Conservation (phyloP, 2,329 filamentous ascomycete species). For the Drechslerella coelobrocha region DNA sequence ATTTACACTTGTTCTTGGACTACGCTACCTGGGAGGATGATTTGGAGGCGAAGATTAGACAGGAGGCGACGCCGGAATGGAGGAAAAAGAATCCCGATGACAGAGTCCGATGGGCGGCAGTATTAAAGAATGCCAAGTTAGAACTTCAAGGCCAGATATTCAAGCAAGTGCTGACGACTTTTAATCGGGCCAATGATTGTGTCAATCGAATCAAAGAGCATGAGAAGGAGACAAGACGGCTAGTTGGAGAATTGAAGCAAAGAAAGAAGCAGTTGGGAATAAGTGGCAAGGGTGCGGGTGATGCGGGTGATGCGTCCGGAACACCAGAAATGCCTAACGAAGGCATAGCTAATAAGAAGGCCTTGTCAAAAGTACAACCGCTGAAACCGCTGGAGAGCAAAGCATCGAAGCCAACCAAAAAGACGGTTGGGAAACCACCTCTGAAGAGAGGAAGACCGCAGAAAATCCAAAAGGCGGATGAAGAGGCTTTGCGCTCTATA, state of each 20-base stretch:
- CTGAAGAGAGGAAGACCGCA: neutral
- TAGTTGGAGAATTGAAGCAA: slow-evolving; percentile 2
- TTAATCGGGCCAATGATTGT: slow-evolving; percentile 14
- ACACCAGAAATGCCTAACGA: neutral
- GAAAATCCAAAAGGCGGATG: neutral
- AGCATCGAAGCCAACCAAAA: too few relatives aligned
- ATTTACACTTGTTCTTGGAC: neutral
- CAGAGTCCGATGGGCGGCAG: slow-evolving; percentile 11
- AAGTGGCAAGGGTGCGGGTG: neutral
- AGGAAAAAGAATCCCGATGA: slow-evolving; percentile 19
- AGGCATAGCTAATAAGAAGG: too few relatives aligned
- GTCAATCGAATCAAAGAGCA: slow-evolving; percentile 30
- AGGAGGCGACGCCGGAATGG: slow-evolving; percentile 19
- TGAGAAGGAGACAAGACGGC: slow-evolving; percentile 12
- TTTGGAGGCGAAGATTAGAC: slow-evolving; percentile 17
- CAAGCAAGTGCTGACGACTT: slow-evolving; percentile 12
- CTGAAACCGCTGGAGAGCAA: too few relatives aligned
- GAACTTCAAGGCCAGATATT: slow-evolving; percentile 20
- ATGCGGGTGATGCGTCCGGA: neutral
- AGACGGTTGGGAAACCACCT: too few relatives aligned
- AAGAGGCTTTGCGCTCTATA: neutral
- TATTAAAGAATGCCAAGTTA: neutral
- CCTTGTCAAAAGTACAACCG: too few relatives aligned
- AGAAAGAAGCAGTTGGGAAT: neutral
- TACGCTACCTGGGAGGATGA: slow-evolving; percentile 15